Evolutionary conservation across 163 green algal species (phyloP).

Genomic region (Scenedesmus sp.): DNA sequence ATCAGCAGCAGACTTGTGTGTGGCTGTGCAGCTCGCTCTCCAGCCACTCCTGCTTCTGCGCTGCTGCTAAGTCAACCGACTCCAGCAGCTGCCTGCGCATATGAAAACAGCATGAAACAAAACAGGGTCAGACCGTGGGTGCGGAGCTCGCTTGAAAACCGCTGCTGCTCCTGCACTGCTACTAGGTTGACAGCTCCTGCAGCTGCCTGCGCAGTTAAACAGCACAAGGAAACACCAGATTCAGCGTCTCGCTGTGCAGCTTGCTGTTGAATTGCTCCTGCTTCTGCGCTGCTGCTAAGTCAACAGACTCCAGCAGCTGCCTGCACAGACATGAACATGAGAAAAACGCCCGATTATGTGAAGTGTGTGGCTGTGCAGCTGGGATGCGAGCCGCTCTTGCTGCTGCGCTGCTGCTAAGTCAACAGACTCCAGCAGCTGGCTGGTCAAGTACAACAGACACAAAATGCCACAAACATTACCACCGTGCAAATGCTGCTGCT

Average conservation of each 20-base stretch:
- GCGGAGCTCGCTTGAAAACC: background rate
- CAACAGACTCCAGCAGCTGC: conserved; percentile 64
- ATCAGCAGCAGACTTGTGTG: conserved; percentile 38
- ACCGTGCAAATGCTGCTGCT: background rate
- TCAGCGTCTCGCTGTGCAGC: conserved; percentile 81
- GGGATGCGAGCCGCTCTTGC: background rate
- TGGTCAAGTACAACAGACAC: background rate
- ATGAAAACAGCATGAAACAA: too few species aligned
- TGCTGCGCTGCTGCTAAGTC: background rate
- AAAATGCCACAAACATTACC: background rate
- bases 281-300: conserved; percentile 53
- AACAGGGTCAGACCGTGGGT: too few species aligned
- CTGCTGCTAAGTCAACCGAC: conserved; percentile 56
- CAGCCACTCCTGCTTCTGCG: conserved; percentile 65
- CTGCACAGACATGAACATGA: conserved; percentile 45
- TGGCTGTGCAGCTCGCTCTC: conserved; percentile 75
- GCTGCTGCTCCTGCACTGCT: background rate
- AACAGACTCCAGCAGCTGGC: background rate
- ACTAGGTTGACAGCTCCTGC: background rate
- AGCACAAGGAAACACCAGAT: conserved; percentile 67
- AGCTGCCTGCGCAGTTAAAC: background rate
- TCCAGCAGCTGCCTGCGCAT: background rate
- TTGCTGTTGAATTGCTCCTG: conserved; percentile 76
- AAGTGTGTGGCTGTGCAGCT: background rate
- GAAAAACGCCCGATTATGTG: background rate